Evolutionary conservation across 73 alveolate genomes (phyloP).

Genomic region (Paramecium caudatum): DNA sequence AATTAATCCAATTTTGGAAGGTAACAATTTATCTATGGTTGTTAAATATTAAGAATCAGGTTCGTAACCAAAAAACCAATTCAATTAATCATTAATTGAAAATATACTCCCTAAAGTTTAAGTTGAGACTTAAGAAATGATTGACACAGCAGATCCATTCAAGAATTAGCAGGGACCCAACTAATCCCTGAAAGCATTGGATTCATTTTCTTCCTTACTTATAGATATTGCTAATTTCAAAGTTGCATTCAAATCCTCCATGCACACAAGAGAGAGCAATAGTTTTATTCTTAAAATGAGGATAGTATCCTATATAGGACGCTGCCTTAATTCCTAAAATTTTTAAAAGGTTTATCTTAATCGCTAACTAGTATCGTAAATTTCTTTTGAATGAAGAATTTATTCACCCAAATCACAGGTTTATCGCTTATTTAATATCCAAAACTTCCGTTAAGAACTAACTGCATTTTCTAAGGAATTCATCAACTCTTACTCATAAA

Average conservation of each 20-base stretch:
- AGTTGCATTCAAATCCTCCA: background rate
- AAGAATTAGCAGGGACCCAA: background rate
- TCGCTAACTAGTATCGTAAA: background rate
- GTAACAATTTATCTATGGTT: background rate
- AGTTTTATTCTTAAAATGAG: slow-evolving; percentile 1
- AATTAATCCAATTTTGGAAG: background rate
- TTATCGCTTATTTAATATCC: background rate
- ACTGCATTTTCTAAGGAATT: background rate
- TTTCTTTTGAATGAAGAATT: background rate
- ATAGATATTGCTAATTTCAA: background rate
- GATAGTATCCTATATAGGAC: background rate
- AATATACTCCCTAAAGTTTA: slow-evolving; percentile 6
- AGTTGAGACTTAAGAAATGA: slow-evolving; percentile 3
- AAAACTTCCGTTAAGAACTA: background rate
- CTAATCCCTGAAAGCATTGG: background rate
- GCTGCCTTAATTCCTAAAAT: background rate
- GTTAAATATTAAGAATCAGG: background rate
- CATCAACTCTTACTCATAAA: background rate
- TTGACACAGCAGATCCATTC: background rate
- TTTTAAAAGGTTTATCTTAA: background rate
- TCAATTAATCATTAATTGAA: slow-evolving; percentile 10
- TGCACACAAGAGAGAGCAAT: background rate
- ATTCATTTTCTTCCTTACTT: background rate
- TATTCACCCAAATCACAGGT: background rate
- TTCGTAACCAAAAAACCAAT: slow-evolving; percentile 17